Conservation (phyloP, 768 basidiomycete genomes). For the Nevesoporus exiguus region DNA sequence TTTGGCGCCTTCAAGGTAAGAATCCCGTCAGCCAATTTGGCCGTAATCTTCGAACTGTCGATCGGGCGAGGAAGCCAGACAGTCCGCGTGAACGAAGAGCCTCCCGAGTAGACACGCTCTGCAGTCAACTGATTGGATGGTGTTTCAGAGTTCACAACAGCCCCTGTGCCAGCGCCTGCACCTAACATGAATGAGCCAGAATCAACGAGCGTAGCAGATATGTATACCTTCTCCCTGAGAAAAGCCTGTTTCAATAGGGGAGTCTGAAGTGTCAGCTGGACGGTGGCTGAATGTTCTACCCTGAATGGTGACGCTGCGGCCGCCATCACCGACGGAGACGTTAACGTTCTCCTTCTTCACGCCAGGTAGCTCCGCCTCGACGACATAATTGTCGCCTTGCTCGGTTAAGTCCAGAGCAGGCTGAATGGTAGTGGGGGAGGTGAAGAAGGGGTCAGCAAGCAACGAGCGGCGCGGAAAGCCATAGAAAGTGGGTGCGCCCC, state of each 20-base stretch:
- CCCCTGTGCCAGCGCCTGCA: conserved; percentile 7
- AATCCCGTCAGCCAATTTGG: conserved; percentile 67
- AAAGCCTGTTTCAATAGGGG: conserved; percentile 11
- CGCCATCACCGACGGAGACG: conserved; percentile 66
- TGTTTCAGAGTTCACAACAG: conserved; percentile 16
- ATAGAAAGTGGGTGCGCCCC: conserved; percentile 26
- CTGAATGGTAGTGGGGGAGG: conserved; percentile 30
- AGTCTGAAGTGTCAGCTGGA: conserved; percentile 19
- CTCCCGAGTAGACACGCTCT: conserved; percentile 58
- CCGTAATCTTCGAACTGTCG: conserved; percentile 53
- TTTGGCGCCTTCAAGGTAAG: conserved; percentile 61
- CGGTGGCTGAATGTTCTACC: conserved; percentile 46
- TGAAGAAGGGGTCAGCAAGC: conserved; percentile 52
- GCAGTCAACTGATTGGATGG: conserved; percentile 48
- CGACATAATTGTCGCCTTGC: conserved; percentile 56
- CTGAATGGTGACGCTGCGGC: conserved; percentile 68
- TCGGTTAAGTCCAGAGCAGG: conserved; percentile 71
- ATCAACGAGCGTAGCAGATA: not conserved
- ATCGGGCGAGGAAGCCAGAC: conserved; percentile 68
- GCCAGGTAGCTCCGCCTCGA: conserved; percentile 78
- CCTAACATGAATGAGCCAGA: not conserved
- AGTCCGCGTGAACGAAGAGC: conserved; percentile 60
- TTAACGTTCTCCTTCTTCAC: conserved; percentile 75
- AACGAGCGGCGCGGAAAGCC: conserved; percentile 34
- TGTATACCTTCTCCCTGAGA: conserved; percentile 30